Evolutionary conservation across 2,329 filamentous ascomycete genomes (phyloP), one percentile per base, ranked within the genome.

Genomic region (Simplicillium aogashimaense): DNA sequence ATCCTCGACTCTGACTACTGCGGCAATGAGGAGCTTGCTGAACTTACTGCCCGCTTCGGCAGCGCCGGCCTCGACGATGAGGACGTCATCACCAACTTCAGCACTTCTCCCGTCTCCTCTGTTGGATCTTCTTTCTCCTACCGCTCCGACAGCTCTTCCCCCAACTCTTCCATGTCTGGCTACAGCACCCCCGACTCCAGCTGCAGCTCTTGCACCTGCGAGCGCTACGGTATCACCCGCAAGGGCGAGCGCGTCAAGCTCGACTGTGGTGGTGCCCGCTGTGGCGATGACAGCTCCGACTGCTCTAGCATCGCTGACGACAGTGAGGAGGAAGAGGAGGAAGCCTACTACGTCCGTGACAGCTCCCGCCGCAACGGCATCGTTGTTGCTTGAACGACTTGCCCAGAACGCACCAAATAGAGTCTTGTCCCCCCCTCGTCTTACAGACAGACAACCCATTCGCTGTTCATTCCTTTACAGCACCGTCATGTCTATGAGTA

Each of bases 211-310:
- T 97, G 92, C 78, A 88, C 83, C 49, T 97, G 90, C 69, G 87
- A 95, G 65, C 86, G 89, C 68, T 95, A 92, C 70, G 90, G 89
- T 53, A 94, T 97, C 71, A 95, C 89, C 49, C 85, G 88, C 67
- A 81, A 83, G 63, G 88, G 89, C 58, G 84, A 94, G 64, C 82
- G 89, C 56, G 84, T 97, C 75, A 92, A 90, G 76, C 80, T 95
- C 62, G 89, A 95, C 76, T 97, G 90, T 58, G 88, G 88, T 53
- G 90, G 90, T 52, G 72, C 80, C 46, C 82, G 86, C 60, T 95
- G 90, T 66, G 86, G 86, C 56, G 92, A 85, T 67, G 76, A 75
- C 48, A 81, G 86, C 54, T 75, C 69, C 39, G 75, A 77, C 41
- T 86, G 81, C 71, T 87, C 80, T 50, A 83, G 74, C 52, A 81